phyloP scores from a whole-genome alignment of 352 stramenopile species.

The Globisporangium alternatum region DNA sequence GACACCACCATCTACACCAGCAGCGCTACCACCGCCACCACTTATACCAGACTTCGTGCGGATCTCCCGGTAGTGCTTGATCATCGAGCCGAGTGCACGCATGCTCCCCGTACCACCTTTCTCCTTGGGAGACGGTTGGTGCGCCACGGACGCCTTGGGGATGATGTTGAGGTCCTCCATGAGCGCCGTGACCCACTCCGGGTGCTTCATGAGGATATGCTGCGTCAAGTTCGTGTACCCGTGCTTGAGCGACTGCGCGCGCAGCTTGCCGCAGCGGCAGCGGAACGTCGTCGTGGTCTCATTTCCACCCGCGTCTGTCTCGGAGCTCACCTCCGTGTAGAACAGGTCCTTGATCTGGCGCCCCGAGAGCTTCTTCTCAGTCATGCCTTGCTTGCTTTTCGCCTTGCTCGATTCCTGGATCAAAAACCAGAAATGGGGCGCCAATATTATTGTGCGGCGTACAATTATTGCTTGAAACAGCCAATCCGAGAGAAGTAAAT shows the following conservation, averaged over 20 bases:
- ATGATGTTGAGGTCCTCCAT: slow-evolving; percentile 23
- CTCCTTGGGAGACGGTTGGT: background rate
- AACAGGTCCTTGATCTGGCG: slow-evolving; percentile 50
- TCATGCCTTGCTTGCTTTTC: slow-evolving; percentile 2
- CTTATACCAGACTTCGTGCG: slow-evolving; percentile 3
- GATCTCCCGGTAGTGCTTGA: slow-evolving; percentile 14
- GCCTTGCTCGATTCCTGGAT: background rate
- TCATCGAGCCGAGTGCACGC: slow-evolving; percentile 12
- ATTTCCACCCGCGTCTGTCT: slow-evolving; percentile 12
- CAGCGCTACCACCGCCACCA: background rate
- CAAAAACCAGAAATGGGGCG: background rate
- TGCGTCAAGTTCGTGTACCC: slow-evolving; percentile 71
- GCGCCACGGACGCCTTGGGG: slow-evolving; percentile 15
- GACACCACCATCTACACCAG: background rate
- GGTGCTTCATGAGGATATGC: slow-evolving; percentile 63
- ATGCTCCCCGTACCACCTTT: slow-evolving; percentile 7
- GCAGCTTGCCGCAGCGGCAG: slow-evolving; percentile 63
- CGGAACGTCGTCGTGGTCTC: slow-evolving; percentile 32
- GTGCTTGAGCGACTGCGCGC: slow-evolving; percentile 45
- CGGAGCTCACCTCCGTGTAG: slow-evolving; percentile 31
- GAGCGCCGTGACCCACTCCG: slow-evolving; percentile 42
- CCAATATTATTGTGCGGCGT: slow-evolving; percentile 15
- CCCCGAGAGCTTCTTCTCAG: slow-evolving; percentile 30
- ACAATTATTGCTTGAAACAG: slow-evolving; percentile 7
- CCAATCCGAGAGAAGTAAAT: slow-evolving; percentile 1